Percentiles rank a stretch among this genome's conserved stretches.
These are phyloP conservation scores for Cutaneotrichosporon cavernicola DNA, from an alignment of 1,284 basidiomycete species.

Conservation along the genomic window DNA sequence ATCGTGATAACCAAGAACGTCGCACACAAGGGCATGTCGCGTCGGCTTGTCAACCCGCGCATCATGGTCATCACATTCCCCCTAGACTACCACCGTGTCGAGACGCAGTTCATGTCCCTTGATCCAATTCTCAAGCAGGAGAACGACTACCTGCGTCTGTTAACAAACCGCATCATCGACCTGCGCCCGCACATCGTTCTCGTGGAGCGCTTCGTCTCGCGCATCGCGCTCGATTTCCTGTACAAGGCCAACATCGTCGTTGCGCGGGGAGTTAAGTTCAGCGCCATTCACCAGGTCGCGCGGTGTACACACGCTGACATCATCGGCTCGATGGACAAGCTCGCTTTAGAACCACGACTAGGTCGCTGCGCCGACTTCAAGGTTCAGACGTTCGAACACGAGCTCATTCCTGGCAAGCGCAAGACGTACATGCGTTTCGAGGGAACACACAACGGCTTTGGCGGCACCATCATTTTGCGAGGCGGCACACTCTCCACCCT, in stretches of 20 bases:
- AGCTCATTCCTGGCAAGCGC: constrained; percentile 79
- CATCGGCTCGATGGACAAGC: constrained; percentile 90
- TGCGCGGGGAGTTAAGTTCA: constrained; percentile 82
- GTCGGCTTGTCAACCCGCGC: constrained; percentile 62
- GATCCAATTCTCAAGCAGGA: constrained; percentile 91
- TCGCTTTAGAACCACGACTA: constrained; percentile 83
- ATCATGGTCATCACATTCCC: constrained; percentile 96
- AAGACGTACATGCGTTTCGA: constrained; percentile 98
- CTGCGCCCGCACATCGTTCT: constrained; percentile 89
- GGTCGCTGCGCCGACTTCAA: constrained; percentile 86
- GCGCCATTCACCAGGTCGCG: constrained; percentile 81
- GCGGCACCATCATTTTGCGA: constrained; percentile 88
- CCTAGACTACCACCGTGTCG: constrained; percentile 89
- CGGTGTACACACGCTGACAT: constrained; percentile 94
- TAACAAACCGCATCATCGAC: constrained; percentile 84
- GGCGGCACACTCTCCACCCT: constrained; percentile 82
- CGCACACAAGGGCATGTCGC: constrained; percentile 75
- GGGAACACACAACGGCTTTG: constrained; percentile 86
- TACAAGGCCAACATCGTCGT: constrained; percentile 85
- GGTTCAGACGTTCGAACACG: constrained; percentile 92
- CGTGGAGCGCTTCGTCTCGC: constrained; percentile 87
- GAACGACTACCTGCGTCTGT: constrained; percentile 85
- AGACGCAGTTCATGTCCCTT: constrained; percentile 91
- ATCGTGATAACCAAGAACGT: constrained; percentile 98
- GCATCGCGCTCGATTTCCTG: constrained; percentile 87